A percentile compares a stretch with the other conserved stretches of the same genome.
Conservation (phyloP, 73 alveolate species). For the Tetrahymena malaccensis region DNA sequence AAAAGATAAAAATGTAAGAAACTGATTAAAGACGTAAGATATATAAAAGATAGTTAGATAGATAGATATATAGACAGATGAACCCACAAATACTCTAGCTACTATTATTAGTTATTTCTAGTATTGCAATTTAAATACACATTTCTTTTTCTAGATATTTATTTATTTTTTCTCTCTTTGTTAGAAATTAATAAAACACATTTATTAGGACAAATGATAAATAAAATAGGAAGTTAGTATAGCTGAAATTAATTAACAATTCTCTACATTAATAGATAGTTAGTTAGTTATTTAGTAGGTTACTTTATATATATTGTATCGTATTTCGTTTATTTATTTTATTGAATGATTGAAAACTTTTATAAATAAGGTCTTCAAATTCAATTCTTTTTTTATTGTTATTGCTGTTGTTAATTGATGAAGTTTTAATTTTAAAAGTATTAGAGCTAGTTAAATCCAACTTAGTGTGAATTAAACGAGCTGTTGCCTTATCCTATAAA, state of each 20-base stretch:
- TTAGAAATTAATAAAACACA: too few relatives aligned
- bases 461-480: background rate
- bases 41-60: background rate
- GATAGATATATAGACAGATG: background rate
- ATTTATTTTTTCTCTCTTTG: background rate
- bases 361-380: background rate
- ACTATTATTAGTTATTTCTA: too few relatives aligned
- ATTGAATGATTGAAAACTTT: background rate
- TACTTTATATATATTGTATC: background rate
- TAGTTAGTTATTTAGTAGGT: background rate
- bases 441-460: background rate
- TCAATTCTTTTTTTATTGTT: background rate
- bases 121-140: too few relatives aligned
- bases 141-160: too few relatives aligned
- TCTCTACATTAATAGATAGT: background rate
- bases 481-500: background rate
- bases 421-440: background rate
- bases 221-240: background rate
- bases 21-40: background rate
- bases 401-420: background rate
- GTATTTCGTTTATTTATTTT: too few relatives aligned
- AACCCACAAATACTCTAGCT: background rate
- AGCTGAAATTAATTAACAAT: background rate
- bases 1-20: too few relatives aligned
- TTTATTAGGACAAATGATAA: background rate